These are phyloP conservation scores for Umbelopsis sp. DNA, from an alignment of 192 early-diverging fungal genomes.

Conservation along the genomic window DNA sequence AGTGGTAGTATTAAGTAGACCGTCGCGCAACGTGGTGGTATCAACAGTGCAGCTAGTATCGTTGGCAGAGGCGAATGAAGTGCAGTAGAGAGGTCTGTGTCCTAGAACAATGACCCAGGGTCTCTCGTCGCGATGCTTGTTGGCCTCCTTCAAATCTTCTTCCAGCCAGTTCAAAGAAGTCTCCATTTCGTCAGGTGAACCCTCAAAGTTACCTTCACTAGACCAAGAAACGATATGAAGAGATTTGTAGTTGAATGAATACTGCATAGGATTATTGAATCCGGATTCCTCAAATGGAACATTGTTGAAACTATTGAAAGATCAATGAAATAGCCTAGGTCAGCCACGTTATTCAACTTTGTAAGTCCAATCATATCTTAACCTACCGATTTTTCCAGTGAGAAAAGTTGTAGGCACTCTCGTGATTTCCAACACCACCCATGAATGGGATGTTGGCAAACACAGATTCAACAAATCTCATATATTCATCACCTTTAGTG, in stretches of 20 bases:
- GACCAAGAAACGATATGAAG: constrained; percentile 36
- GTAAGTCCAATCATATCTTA: too few species aligned
- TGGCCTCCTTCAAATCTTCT: constrained; percentile 29
- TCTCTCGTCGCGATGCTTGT: constrained; percentile 26
- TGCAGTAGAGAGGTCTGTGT: constrained; percentile 38
- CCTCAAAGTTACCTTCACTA: constrained; percentile 35
- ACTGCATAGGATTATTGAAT: constrained; percentile 28
- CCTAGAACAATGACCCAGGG: constrained; percentile 39
- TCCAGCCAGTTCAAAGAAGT: constrained; percentile 35
- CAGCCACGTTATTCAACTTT: too few species aligned
- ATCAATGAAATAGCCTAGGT: too few species aligned
- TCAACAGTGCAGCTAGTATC: constrained; percentile 22
- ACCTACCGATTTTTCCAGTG: constrained; percentile 40
- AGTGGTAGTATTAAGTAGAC: not conserved
- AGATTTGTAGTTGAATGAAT: constrained; percentile 38
- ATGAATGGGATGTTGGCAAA: constrained; percentile 34
- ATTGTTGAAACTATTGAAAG: constrained; percentile 29
- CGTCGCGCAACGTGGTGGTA: constrained; percentile 23
- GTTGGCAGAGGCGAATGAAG: not conserved
- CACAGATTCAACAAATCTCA: constrained; percentile 34
- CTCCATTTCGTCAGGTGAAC: constrained; percentile 20
- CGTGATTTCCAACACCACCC: constrained; percentile 40
- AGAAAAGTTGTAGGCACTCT: constrained; percentile 35
- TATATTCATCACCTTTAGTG: constrained; percentile 38
- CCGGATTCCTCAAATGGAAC: constrained; percentile 34